phyloP scores from a whole-genome alignment of 805 yeast species.

The Wickerhamiella siamensis region DNA sequence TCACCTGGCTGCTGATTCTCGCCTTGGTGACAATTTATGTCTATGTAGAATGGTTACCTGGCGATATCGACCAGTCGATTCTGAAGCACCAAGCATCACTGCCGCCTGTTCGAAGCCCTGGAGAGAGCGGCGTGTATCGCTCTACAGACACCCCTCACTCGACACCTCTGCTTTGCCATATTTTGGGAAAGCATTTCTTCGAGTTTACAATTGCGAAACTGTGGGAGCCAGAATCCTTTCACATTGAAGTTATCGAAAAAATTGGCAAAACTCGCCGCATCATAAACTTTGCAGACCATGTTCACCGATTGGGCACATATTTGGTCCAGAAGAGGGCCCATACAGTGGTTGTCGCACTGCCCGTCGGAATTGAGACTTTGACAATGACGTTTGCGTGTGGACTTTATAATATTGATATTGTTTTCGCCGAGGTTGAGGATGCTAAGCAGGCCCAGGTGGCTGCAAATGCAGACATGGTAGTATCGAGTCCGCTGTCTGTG shows the following conservation, averaged over 20 bases:
- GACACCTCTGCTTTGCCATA: conserved; percentile 7
- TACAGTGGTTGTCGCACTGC: conserved; percentile 7
- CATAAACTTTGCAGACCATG: conserved; percentile 6
- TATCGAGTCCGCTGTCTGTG: neutral
- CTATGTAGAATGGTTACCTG: conserved; percentile 16
- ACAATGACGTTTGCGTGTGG: conserved; percentile 15
- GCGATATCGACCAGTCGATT: conserved; percentile 26
- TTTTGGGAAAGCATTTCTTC: conserved; percentile 23
- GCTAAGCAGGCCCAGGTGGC: conserved; percentile 4
- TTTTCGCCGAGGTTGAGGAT: conserved; percentile 2
- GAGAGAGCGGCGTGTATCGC: conserved; percentile 65
- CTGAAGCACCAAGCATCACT: conserved; percentile 44
- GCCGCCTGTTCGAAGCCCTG: conserved; percentile 44
- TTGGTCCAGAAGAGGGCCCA: conserved; percentile 3
- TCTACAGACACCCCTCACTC: conserved; percentile 64
- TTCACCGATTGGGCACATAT: conserved; percentile 5
- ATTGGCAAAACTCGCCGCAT: conserved; percentile 3
- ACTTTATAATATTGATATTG: conserved; percentile 8
- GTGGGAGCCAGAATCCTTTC: conserved; percentile 24
- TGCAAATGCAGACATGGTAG: conserved; percentile 1
- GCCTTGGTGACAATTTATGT: conserved; percentile 11
- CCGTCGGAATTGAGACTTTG: conserved; percentile 11
- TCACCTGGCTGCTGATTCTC: conserved; percentile 12
- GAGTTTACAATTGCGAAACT: conserved; percentile 53
- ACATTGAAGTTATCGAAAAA: conserved; percentile 5